Base-by-base conservation (phyloP, 2,329 filamentous ascomycete species). In the Xylaria multiplex region DNA sequence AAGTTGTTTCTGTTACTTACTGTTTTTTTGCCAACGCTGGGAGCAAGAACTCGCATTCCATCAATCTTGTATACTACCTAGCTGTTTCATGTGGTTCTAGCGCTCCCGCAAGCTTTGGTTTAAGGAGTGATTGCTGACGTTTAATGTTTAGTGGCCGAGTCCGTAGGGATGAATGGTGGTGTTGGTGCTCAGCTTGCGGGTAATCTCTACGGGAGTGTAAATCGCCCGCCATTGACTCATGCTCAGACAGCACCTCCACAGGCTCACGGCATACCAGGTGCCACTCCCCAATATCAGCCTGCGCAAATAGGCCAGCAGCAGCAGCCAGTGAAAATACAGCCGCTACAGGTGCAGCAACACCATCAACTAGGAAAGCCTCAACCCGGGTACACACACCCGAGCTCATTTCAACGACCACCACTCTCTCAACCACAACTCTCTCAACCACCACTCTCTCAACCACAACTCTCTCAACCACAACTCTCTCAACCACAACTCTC, bases 171-270 rank as follows among this genome's bases (percentile, higher is more conserved):
- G 6, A 60, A 30, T 37, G 60, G 60, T 13, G 58, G 45, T 40
- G 57, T 62, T 22, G 66, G 68, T 27, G 68, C 68, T 53, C 59
- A 66, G 14, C 35, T 70, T 62, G 68, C 59, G 3, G 62, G 24
- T 19, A 60, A 27, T 16, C 27, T 70, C 24, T 68, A 63, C 30
- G 24, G 30, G 13, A 64, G 13, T 49, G 19, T 58, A 14, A 61
- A 56, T 13, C 68, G 68, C 43, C 68, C 68, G 3, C 68, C 45
- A 11, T 19, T 68, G n/a, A 27, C 30, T 35, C 68, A 70, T 52
- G 57, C 68, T 19, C 64, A 67, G 30, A 69, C 69, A 6, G 67
- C 65, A 30, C 69, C 69, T 16, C 37, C 65, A 30, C 69, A 70
- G 16, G 24, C 55, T 27, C 54, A 65, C 13, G 65, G 65, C 19